phyloP scores from a whole-genome alignment of 257 asterid species.

The Voacanga thouarsii region DNA sequence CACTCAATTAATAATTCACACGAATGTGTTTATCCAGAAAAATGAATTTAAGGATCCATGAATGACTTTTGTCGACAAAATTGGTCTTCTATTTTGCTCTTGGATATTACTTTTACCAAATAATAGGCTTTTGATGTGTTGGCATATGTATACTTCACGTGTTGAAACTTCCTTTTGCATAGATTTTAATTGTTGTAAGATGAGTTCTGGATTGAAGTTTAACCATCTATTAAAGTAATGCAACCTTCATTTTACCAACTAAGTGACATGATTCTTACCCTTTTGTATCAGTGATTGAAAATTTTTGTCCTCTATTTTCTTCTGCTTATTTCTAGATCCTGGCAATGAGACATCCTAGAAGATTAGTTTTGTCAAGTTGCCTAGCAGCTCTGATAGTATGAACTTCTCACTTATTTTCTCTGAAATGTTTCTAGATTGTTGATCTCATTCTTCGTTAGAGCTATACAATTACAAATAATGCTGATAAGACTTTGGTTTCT shows the following conservation, averaged over 20 bases:
- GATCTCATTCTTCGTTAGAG: neutral
- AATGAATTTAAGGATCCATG: neutral
- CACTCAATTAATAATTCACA: neutral
- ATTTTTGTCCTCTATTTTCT: neutral
- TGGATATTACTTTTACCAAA: neutral
- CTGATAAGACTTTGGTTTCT: neutral
- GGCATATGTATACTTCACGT: neutral
- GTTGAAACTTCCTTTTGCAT: neutral
- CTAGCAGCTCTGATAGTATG: conserved; percentile 92
- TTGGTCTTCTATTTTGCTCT: neutral
- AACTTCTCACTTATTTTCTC: conserved; percentile 2
- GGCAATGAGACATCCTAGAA: conserved; percentile 99
- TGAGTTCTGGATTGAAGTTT: neutral
- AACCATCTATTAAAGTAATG: neutral
- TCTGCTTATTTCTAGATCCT: conserved; percentile 47
- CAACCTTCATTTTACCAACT: neutral
- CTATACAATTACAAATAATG: conserved; percentile 6
- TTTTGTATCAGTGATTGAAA: neutral
- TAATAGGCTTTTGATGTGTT: neutral
- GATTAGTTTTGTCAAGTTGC: conserved; percentile 86
- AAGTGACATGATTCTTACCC: neutral
- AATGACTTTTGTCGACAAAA: neutral
- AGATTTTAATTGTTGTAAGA: neutral
- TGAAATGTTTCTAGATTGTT: neutral
- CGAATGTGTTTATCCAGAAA: neutral